Evolutionary conservation across 805 yeast species (phyloP).

Genomic region (Lipomyces anomalus): DNA sequence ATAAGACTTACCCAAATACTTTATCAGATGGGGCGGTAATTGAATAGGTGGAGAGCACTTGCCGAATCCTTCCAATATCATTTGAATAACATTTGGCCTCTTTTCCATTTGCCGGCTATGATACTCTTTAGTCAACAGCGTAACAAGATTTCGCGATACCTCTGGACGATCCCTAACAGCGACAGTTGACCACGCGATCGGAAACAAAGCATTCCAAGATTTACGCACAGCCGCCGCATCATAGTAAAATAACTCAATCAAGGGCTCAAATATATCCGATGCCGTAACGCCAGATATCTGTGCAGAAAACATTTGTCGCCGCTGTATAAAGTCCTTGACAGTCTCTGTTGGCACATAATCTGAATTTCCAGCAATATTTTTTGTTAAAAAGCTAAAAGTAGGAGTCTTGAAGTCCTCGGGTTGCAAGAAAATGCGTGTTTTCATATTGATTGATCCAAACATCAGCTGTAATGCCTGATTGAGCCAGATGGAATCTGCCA

Average conservation of each 20-base stretch:
- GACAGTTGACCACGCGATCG: slow-evolving; percentile 66
- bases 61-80: slow-evolving; percentile 71
- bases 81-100: slow-evolving; percentile 80
- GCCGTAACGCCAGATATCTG: slow-evolving; percentile 39
- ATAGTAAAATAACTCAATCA: slow-evolving; percentile 75
- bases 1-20: slow-evolving; percentile 78
- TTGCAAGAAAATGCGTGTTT: slow-evolving; percentile 42
- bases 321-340: slow-evolving; percentile 21
- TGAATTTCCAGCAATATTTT: slow-evolving; percentile 16
- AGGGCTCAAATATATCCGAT: slow-evolving; percentile 58
- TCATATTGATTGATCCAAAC: slow-evolving; percentile 66
- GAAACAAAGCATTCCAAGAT: slow-evolving; percentile 82
- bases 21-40: slow-evolving; percentile 89
- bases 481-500: slow-evolving; percentile 91
- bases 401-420: slow-evolving; percentile 43
- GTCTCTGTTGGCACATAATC: slow-evolving; percentile 24
- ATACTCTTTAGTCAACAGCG: slow-evolving; percentile 80
- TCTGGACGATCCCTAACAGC: slow-evolving; percentile 77
- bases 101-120: slow-evolving; percentile 85
- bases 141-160: slow-evolving; percentile 72
- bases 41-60: slow-evolving; percentile 60
- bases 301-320: slow-evolving; percentile 25
- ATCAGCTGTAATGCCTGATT: slow-evolving; percentile 86
- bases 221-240: slow-evolving; percentile 72
- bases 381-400: slow-evolving; percentile 19